Evolutionary conservation across 1,139 yeast species (phyloP).

Genomic region (Sugiyamaella paludigena): DNA sequence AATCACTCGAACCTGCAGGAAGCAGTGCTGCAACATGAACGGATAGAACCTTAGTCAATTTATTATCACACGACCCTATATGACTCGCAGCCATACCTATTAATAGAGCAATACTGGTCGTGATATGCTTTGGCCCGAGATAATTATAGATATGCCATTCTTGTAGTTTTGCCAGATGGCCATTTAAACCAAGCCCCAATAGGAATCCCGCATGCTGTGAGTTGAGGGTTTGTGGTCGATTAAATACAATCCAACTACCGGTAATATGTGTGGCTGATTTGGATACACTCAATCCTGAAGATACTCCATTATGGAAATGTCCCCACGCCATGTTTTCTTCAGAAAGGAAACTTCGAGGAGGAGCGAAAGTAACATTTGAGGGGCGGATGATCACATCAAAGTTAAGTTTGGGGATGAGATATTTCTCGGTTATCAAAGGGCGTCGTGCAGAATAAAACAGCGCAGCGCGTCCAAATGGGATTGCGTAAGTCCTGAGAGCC

Average conservation of each 20-base stretch:
- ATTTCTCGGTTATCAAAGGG: conserved; percentile 82
- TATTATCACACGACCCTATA: conserved; percentile 79
- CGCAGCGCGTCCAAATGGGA: conserved; percentile 77
- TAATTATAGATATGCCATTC: conserved; percentile 98
- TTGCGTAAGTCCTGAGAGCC: conserved; percentile 70
- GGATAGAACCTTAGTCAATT: conserved; percentile 83
- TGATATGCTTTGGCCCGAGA: conserved; percentile 83
- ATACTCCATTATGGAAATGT: conserved; percentile 86
- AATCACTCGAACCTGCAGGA: conserved; percentile 87
- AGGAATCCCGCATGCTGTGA: conserved; percentile 94
- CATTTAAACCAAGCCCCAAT: conserved; percentile 89
- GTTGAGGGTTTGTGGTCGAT: conserved; percentile 67
- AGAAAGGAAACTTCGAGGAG: conserved; percentile 55
- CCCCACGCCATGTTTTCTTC: conserved; percentile 71
- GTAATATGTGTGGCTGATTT: conserved; percentile 66
- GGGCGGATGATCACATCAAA: conserved; percentile 68
- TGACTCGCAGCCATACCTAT: conserved; percentile 93
- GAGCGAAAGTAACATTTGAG: conserved; percentile 58
- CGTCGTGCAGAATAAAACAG: conserved; percentile 64
- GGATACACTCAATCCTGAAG: conserved; percentile 79
- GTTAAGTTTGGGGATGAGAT: conserved; percentile 74
- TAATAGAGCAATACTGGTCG: conserved; percentile 80
- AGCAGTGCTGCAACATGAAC: conserved; percentile 91
- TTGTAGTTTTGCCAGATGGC: conserved; percentile 77
- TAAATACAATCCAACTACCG: conserved; percentile 91